These are phyloP conservation scores for Trichocomaceae sp. DNA, from an alignment of 2,329 filamentous ascomycete species.

Conservation along the genomic window DNA sequence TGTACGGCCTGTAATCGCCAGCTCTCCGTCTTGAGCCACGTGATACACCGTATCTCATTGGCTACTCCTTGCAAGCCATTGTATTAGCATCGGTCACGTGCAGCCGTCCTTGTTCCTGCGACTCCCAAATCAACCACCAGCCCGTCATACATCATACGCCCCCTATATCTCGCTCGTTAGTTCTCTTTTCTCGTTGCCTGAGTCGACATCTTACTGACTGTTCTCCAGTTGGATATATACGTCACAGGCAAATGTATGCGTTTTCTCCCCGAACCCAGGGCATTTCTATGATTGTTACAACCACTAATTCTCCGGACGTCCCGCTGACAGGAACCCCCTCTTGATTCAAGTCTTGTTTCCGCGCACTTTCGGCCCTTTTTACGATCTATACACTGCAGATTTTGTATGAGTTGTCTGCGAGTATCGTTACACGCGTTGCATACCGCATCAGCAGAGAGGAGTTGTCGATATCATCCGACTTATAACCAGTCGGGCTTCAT, in stretches of 20 bases:
- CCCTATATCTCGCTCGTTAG: neutral
- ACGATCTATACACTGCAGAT: neutral
- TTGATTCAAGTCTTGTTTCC: neutral
- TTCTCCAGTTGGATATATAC: neutral
- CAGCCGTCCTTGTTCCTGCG: slow-evolving; percentile 1
- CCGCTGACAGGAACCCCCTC: neutral
- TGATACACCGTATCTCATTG: neutral
- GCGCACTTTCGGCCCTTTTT: neutral
- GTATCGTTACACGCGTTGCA: neutral
- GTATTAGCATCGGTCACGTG: slow-evolving; percentile 12
- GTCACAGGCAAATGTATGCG: neutral
- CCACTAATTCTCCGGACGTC: neutral
- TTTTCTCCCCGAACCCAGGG: neutral
- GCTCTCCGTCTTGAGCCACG: neutral
- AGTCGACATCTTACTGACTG: neutral
- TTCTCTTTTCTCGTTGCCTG: neutral
- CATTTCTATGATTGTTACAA: neutral
- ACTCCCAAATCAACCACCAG: neutral
- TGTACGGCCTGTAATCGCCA: neutral
- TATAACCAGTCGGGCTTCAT: neutral
- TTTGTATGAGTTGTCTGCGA: neutral
- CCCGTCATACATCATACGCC: neutral
- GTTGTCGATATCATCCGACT: neutral
- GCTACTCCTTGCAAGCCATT: neutral
- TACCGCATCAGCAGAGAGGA: neutral